phyloP scores from a whole-genome alignment of 1,284 basidiomycete genomes.

The Violaceomyces palustris region DNA sequence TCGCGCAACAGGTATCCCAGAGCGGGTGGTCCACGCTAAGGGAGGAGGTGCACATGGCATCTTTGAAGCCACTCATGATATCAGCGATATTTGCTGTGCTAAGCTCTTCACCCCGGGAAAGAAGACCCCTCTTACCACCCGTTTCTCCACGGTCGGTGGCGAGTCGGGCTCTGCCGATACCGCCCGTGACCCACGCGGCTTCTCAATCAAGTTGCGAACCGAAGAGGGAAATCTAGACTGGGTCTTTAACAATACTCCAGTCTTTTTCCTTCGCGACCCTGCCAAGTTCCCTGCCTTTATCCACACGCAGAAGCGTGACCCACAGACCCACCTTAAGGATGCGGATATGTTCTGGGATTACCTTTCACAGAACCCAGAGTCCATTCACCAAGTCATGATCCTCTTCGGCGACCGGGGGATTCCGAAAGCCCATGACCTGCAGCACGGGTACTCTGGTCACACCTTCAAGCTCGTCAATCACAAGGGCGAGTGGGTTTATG shows the following conservation, averaged over 20 bases:
- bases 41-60: slow-evolving; percentile 76
- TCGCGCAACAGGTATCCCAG: no score
- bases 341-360: slow-evolving; percentile 68
- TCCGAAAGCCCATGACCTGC: slow-evolving; percentile 64
- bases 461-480: slow-evolving; percentile 83
- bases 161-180: slow-evolving; percentile 83
- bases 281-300: slow-evolving; percentile 70
- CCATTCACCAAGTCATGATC: slow-evolving; percentile 14
- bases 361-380: slow-evolving; percentile 39
- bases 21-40: slow-evolving; percentile 67
- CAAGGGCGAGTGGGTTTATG: slow-evolving; percentile 60
- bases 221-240: slow-evolving; percentile 62
- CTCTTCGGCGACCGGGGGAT: slow-evolving; percentile 70
- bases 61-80: slow-evolving; percentile 71
- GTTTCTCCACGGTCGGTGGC: slow-evolving; percentile 60
- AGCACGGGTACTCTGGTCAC: slow-evolving; percentile 85
- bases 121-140: slow-evolving; percentile 49
- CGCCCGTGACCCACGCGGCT: slow-evolving; percentile 86
- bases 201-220: slow-evolving; percentile 83
- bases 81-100: slow-evolving; percentile 73
- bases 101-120: slow-evolving; percentile 44
- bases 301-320: slow-evolving; percentile 88
- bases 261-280: slow-evolving; percentile 54
- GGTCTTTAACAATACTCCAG: slow-evolving; percentile 40
- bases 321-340: slow-evolving; percentile 80